Base-by-base conservation (phyloP, 306 rosid genomes). In the Quillaja saponaria region DNA sequence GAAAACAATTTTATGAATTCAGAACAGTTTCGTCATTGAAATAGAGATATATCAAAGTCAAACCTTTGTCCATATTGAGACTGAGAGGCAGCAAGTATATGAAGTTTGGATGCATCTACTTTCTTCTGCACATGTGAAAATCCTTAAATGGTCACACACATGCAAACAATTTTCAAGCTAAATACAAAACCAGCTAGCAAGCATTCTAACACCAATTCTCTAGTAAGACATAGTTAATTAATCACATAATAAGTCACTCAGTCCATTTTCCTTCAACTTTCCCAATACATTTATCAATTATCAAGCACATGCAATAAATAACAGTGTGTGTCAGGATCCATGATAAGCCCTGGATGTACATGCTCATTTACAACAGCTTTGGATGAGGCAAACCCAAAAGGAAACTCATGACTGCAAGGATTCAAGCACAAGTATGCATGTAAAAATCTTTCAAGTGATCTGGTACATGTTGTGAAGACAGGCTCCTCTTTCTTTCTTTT, bases 1-100 rank as follows among this genome's bases (percentile, higher is more conserved):
- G 42, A 21, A 71, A 44, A 20, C 54, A 37, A n/a, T 25, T 59
- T 61, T 71, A 58, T 41, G n/a, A 42, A 13, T 9, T n/a, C 72
- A 16, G 6, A 37, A 37, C 45, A 58, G 9, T 15, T 18, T 40
- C 34, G 13, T 55, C 35, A 48, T 33, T 19, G 47, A 70, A 53
- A 13, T 9, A 47, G 25, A 21, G 39, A 14, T 38, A 49, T 61
- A 34, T 66, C 11, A 53, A 67, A 57, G 61, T 9, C 55, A 67
- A 58, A 91, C 98, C 98, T 86, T 70, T 80, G 85, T 53, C 96
- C 98, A 59, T 88, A 92, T 28, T 80, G 48, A 79, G 96, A 86
- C 71, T 79, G 81, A 63, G 51, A 77, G 8, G 98, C 96, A 64
- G 90, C 85, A 67, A 88, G 60, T 46, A 88, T 56, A 28, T 84